These are phyloP conservation scores for Colletotrichum orchidophilum DNA, from an alignment of 2,329 filamentous ascomycete genomes.

Conservation along the genomic window DNA sequence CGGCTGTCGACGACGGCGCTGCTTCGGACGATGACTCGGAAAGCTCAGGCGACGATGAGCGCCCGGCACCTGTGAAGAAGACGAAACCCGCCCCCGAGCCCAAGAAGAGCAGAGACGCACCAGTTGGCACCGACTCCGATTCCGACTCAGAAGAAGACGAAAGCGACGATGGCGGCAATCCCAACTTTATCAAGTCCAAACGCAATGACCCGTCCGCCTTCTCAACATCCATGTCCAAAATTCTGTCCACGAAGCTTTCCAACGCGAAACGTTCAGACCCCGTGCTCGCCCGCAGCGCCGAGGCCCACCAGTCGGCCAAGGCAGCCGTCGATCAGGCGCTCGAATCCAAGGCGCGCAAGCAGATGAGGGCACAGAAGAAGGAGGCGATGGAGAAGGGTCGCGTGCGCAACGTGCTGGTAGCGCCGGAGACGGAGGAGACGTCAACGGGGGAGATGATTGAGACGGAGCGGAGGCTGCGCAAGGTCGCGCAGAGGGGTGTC, in stretches of 20 bases:
- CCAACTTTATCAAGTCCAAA: constrained; percentile 70
- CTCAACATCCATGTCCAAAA: constrained; percentile 91
- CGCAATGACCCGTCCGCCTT: constrained; percentile 93
- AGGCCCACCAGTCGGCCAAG: constrained; percentile 76
- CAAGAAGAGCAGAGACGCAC: constrained; percentile 33
- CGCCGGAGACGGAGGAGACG: constrained; percentile 52
- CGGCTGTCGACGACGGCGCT: constrained; percentile 59
- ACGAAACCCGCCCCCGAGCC: constrained; percentile 36
- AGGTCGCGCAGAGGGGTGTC: constrained; percentile 92
- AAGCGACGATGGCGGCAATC: constrained; percentile 45
- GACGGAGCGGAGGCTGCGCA: constrained; percentile 81
- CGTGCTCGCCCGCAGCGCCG: constrained; percentile 85
- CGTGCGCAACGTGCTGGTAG: constrained; percentile 83
- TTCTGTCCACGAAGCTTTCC: constrained; percentile 88
- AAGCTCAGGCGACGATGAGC: constrained; percentile 48
- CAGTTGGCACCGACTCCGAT: constrained; percentile 40
- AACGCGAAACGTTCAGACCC: constrained; percentile 85
- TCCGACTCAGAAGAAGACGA: constrained; percentile 42
- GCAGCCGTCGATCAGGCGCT: constrained; percentile 80
- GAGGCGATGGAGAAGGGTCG: constrained; percentile 85
- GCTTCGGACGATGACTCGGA: constrained; percentile 48
- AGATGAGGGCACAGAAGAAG: constrained; percentile 83
- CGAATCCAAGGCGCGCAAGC: constrained; percentile 81
- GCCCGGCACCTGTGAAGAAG: constrained; percentile 40
- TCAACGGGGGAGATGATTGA: constrained; percentile 68